phyloP scores from a whole-genome alignment of 805 yeast species.

The Candida silvicultrix region DNA sequence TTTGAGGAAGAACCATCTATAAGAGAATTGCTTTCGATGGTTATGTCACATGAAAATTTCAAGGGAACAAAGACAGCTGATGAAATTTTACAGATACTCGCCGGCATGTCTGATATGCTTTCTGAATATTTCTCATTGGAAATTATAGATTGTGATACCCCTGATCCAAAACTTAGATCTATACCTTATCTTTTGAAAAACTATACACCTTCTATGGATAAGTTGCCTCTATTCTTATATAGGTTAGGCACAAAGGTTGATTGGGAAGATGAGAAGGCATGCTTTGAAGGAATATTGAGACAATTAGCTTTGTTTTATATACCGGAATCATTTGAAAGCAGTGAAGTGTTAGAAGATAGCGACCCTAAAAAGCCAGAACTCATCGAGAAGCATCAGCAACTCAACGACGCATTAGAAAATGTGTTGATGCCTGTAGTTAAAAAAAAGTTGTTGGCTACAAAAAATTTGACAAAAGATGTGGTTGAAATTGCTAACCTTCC shows the following conservation, averaged over 20 bases:
- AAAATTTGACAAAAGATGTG: slow-evolving; percentile 42
- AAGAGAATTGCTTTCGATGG: slow-evolving; percentile 30
- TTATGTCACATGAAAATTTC: slow-evolving; percentile 16
- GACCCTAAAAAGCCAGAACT: slow-evolving; percentile 18
- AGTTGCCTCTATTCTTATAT: slow-evolving; percentile 62
- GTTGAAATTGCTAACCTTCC: slow-evolving; percentile 89
- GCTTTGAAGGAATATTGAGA: slow-evolving; percentile 57
- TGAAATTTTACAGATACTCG: slow-evolving; percentile 22
- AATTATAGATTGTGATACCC: slow-evolving; percentile 23
- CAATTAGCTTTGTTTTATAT: slow-evolving; percentile 70
- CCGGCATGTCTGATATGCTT: slow-evolving; percentile 68
- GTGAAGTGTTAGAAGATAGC: slow-evolving; percentile 19
- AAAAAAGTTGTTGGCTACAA: slow-evolving; percentile 59
- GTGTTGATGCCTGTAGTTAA: slow-evolving; percentile 61
- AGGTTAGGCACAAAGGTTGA: slow-evolving; percentile 52
- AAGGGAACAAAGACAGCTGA: slow-evolving; percentile 17
- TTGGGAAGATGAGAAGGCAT: slow-evolving; percentile 62
- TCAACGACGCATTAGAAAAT: slow-evolving; percentile 43
- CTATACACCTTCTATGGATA: slow-evolving; percentile 54
- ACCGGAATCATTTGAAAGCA: slow-evolving; percentile 45
- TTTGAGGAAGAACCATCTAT: slow-evolving; percentile 31
- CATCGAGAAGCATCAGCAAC: slow-evolving; percentile 22
- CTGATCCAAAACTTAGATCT: slow-evolving; percentile 33
- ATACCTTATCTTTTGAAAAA: slow-evolving; percentile 67
- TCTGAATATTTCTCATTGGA: slow-evolving; percentile 67